Percentiles rank a stretch among this genome's conserved stretches.
phyloP scores from a whole-genome alignment of 495 filamentous ascomycete genomes.

The Penicillium simplicissimum region DNA sequence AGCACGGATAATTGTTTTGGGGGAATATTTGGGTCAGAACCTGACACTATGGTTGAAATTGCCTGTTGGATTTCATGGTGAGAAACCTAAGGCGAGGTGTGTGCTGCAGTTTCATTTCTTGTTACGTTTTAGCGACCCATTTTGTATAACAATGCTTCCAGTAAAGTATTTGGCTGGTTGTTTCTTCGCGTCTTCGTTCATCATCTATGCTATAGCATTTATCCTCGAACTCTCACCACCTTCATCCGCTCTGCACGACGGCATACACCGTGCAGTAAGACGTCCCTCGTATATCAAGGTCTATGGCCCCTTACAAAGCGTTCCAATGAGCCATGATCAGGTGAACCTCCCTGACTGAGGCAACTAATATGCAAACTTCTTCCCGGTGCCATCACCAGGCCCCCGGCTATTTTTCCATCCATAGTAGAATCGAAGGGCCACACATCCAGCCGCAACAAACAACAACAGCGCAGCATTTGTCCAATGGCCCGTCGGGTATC shows the following conservation, averaged over 20 bases:
- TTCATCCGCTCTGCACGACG: not conserved
- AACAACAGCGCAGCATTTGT: slow-evolving; percentile 53
- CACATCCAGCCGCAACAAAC: slow-evolving; percentile 37
- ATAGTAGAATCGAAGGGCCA: slow-evolving; percentile 42
- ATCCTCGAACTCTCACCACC: no score
- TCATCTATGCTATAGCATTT: not conserved
- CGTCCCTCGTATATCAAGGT: not conserved
- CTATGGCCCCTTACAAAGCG: not conserved
- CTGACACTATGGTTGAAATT: not conserved
- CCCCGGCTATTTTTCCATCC: slow-evolving; percentile 35
- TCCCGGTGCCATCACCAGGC: slow-evolving; percentile 21
- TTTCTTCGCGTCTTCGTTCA: not conserved
- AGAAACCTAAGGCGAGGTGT: not conserved
- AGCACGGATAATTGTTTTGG: not conserved
- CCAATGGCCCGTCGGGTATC: slow-evolving; percentile 69
- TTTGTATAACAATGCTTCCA: not conserved
- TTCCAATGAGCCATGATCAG: not conserved
- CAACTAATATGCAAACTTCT: slow-evolving; percentile 37
- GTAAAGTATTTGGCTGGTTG: not conserved
- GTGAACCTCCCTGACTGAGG: not conserved
- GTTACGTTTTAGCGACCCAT: not conserved
- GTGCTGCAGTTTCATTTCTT: not conserved
- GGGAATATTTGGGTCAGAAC: not conserved
- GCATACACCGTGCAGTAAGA: not conserved
- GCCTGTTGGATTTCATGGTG: not conserved